Evolutionary conservation across 768 basidiomycete genomes (phyloP).

Genomic region (Trametes cubensis): DNA sequence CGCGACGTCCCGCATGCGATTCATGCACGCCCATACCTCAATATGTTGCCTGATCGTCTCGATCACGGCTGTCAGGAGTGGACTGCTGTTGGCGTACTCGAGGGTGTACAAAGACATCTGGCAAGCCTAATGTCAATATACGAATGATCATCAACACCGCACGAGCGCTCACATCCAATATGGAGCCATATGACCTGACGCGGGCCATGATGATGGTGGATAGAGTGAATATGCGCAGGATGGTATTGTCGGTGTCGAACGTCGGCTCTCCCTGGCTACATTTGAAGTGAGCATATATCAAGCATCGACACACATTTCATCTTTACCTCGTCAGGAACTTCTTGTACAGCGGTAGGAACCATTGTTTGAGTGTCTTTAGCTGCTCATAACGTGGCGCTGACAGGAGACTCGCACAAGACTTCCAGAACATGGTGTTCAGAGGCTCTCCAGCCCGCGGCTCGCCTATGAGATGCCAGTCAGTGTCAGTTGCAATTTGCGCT

Average conservation of each 20-base stretch:
- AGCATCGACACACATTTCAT: conserved; percentile 15
- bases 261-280: conserved; percentile 10
- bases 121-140: background rate
- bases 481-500: background rate
- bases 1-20: conserved; percentile 56
- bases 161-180: conserved; percentile 60
- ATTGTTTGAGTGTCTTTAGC: conserved; percentile 66
- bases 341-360: conserved; percentile 73
- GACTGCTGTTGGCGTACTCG: conserved; percentile 51
- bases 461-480: conserved; percentile 18
- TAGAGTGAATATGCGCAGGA: conserved; percentile 60
- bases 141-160: background rate
- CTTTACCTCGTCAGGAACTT: conserved; percentile 48
- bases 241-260: conserved; percentile 20
- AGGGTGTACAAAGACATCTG: conserved; percentile 48
- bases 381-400: conserved; percentile 73
- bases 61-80: conserved; percentile 63
- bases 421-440: conserved; percentile 28
- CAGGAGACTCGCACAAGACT: conserved; percentile 49
- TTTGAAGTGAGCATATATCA: background rate
- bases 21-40: conserved; percentile 80
- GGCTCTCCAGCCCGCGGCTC: conserved; percentile 6
- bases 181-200: conserved; percentile 64
- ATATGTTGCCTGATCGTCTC: conserved; percentile 72
- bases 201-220: conserved; percentile 61